phyloP scores from a whole-genome alignment of 345 rosid genomes.

The Pistacia vera region DNA sequence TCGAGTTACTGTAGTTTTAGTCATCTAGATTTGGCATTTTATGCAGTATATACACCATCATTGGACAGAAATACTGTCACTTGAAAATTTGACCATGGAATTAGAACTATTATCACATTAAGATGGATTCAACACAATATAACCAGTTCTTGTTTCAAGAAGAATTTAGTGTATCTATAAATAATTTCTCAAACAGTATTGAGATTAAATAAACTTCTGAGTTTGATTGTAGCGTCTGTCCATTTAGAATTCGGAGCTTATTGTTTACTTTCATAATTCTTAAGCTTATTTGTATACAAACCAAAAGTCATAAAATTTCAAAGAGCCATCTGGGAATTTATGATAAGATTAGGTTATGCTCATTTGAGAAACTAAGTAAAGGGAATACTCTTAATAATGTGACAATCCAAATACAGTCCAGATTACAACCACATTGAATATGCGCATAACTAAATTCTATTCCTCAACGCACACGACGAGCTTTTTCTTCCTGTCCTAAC shows the following conservation, averaged over 20 bases:
- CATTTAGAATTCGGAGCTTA: neutral
- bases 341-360: neutral
- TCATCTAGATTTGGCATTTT: neutral
- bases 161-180: neutral
- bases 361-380: neutral
- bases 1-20: neutral
- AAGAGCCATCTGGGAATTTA: neutral
- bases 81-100: too few relatives aligned
- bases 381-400: neutral
- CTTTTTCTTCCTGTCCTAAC: slow-evolving; percentile 90
- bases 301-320: neutral
- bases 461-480: slow-evolving; percentile 67
- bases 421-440: neutral
- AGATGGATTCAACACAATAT: neutral
- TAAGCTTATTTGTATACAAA: neutral
- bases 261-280: neutral
- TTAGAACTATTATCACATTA: too few relatives aligned
- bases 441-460: neutral
- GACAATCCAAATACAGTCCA: neutral
- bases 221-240: neutral
- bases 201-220: neutral
- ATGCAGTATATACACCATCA: too few relatives aligned
- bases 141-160: slow-evolving; percentile 1
- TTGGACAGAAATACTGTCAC: too few relatives aligned
- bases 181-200: neutral